Conservation (phyloP, 495 filamentous ascomycete species). For the Pseudevernia furfuracea region DNA sequence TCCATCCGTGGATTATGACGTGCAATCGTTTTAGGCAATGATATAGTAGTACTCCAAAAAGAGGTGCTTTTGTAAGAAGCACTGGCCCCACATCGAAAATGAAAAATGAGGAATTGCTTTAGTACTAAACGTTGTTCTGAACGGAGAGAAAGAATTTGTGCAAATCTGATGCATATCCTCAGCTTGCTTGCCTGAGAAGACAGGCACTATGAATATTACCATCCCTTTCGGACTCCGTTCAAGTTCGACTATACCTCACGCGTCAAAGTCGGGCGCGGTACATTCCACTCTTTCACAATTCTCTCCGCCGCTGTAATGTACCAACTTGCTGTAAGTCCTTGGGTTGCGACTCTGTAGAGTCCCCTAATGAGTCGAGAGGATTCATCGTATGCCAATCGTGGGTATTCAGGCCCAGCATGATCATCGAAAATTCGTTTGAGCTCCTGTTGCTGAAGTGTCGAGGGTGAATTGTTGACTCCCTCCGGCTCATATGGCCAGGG, state of each 20-base stretch:
- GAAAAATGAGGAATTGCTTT: no score
- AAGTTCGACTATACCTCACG: background rate
- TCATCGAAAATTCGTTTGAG: slow-evolving; percentile 33
- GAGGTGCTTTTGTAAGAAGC: no score
- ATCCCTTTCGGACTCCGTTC: background rate
- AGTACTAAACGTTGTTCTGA: no score
- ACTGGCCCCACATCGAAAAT: no score
- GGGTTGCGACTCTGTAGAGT: slow-evolving; percentile 17
- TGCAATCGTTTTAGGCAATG: no score
- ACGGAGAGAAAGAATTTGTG: no score
- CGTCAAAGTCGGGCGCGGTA: background rate
- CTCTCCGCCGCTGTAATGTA: slow-evolving; percentile 11
- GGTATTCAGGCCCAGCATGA: slow-evolving; percentile 24
- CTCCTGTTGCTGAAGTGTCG: slow-evolving; percentile 22
- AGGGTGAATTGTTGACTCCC: slow-evolving; percentile 20
- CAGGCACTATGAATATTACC: background rate
- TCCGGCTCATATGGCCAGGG: slow-evolving; percentile 20
- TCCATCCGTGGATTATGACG: background rate
- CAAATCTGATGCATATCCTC: no score
- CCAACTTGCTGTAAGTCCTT: background rate
- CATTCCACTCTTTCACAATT: slow-evolving; percentile 7
- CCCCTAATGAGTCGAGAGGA: slow-evolving; percentile 25
- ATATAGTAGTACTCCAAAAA: no score
- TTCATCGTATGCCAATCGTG: slow-evolving; percentile 25
- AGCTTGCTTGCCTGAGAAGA: no score